Conservation (phyloP, 495 filamentous ascomycete genomes). For the Cairneyella variabilis region DNA sequence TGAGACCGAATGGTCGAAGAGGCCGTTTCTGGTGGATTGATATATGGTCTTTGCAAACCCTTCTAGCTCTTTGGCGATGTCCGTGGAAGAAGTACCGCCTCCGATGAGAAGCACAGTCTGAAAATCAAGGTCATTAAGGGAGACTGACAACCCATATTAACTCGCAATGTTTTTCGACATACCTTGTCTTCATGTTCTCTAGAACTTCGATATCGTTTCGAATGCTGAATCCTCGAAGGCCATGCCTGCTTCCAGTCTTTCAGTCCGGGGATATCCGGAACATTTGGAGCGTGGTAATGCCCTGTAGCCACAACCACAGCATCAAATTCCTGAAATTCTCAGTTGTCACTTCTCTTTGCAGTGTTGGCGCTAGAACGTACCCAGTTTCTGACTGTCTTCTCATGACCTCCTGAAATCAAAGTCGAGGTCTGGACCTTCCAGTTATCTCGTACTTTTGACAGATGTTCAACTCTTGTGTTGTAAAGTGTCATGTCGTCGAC, state of each 20-base stretch:
- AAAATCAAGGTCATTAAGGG: conserved; percentile 47
- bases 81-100: conserved; percentile 73
- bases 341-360: conserved; percentile 11
- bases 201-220: conserved; percentile 69
- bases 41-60: conserved; percentile 34
- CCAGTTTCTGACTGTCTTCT: conserved; percentile 40
- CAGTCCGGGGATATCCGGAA: conserved; percentile 62
- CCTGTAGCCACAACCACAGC: conserved; percentile 79
- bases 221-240: conserved; percentile 67
- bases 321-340: conserved; percentile 50
- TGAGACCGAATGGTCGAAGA: conserved; percentile 48
- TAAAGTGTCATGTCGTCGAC: conserved; percentile 47
- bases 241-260: conserved; percentile 53
- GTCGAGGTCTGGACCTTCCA: conserved; percentile 46
- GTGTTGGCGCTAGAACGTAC: conserved; percentile 41
- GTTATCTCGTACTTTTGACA: conserved; percentile 36
- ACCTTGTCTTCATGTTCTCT: conserved; percentile 24
- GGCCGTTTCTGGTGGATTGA: conserved; percentile 39
- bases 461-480: conserved; percentile 50
- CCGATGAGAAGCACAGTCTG: conserved; percentile 63
- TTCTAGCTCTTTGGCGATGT: conserved; percentile 54
- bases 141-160: no score
- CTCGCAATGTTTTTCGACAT: conserved; percentile 38
- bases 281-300: conserved; percentile 68
- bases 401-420: conserved; percentile 39